Base-by-base conservation (phyloP, 108 stramenopile species). In the Cyclotella sp. region DNA sequence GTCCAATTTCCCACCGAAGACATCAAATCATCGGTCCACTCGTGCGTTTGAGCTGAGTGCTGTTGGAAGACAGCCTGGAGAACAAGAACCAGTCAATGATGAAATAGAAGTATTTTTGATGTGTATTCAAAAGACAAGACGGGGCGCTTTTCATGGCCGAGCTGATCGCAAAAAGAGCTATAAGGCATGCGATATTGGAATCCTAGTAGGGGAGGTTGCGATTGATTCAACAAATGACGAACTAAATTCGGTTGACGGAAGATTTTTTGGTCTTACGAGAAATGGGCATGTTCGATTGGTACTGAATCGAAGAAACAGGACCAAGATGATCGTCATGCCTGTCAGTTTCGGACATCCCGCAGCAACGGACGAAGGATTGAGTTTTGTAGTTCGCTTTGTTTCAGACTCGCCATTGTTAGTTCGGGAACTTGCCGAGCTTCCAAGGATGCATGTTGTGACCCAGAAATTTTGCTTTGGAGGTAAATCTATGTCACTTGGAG, bases 331-430 rank as follows among this genome's bases (percentile, higher is more conserved):
- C 12, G 87, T 91, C 19, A 91, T 91, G 90, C 90, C 90, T 7
- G 62, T 91, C 10, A 86, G 78, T 21, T 91, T 91, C 67, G 88
- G 88, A 4, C 88, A 91, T 75, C 90, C 90, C 8, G 67, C 86
- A 18, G 90, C 90, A 30, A 89, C 88, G 0, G 90, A 91, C 62
- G 84, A 88, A 53, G 87, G 82, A 16, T 43, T 76, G 6, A 82
- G 83, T 63, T 91, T 91, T 67, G 88, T 84, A 47, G 68, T 91
- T 8, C 75, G 90, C 10, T 88, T 91, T 43, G 85, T 87, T 21
- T 71, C 90, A 12, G 88, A 91, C 62, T 73, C 86, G 0, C 90
- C 90, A 0, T 73, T 91, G 14, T 63, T 89, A 58, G 89, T 91
- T 53, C 63, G 69, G 54, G 90, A 91, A 72, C 69, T 89, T 0